Base-by-base conservation (phyloP, 2,329 filamentous ascomycete genomes). In the Coleophoma crateriformis region DNA sequence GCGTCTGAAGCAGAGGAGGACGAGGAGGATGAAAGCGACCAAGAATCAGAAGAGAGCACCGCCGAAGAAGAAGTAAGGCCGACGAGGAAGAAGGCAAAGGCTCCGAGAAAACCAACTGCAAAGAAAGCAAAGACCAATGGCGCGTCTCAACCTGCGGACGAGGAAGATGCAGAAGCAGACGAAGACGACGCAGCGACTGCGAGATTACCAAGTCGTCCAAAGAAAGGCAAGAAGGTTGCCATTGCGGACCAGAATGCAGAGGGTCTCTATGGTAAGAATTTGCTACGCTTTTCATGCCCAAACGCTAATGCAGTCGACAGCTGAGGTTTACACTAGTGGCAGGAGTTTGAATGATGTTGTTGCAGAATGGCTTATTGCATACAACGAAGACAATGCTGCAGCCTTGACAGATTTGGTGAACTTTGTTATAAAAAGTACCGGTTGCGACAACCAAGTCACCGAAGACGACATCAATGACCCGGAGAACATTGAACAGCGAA, bases 401-500 rank as follows among this genome's bases (percentile, higher is more conserved):
- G 80, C 81, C 11, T 69, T 85, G 54, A 75, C 77, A 14, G 81
- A 85, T 45, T 69, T 87, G 48, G 76, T 87, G 58, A 87, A 86
- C 67, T 84, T 82, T 56, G 77, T 86, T 34, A 68, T 87, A 35
- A 78, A 81, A 61, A 79, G 88, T 54, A 83, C 91, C 15, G 94
- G 94, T 32, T 95, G 91, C 65, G 82, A 89, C 48, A 76, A 88
- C 48, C 79, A 87, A 57, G 81, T 99, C 48, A 87, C 85, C 10
- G 79, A 81, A 37, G 84, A 94, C 64, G 90, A 97, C 65, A 88
- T 96, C 55, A 83, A 85, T 57, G 92, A 99, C 64, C 83, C 90
- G 7, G 94, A 99, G 65, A 90, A 94, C 62, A 88, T 86, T 44
- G 82, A 88, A 15, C 84, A 83, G 62, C 84, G 84, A 62, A 73